These are phyloP conservation scores for Monosporascus sp. DNA, from an alignment of 2,329 filamentous ascomycete species.

Conservation along the genomic window DNA sequence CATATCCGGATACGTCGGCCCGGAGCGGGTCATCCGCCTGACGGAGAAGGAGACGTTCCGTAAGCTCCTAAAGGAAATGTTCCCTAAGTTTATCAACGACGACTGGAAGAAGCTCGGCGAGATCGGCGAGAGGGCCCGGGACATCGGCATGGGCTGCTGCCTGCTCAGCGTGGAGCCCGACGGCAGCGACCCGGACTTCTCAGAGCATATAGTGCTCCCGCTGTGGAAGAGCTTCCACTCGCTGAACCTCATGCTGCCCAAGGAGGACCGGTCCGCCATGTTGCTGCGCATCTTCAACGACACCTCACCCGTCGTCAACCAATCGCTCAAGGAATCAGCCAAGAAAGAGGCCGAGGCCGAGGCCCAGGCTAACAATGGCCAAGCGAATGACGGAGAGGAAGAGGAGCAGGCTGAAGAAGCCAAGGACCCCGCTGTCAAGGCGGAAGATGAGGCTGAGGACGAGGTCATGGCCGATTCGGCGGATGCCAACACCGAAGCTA, in stretches of 20 bases:
- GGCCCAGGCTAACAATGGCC: constrained; percentile 14
- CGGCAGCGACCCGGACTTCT: constrained; percentile 52
- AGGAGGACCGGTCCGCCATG: constrained; percentile 93
- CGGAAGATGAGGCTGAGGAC: background rate
- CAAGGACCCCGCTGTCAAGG: constrained; percentile 1
- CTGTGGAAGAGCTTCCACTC: constrained; percentile 91
- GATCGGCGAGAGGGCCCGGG: constrained; percentile 75
- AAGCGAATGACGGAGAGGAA: constrained; percentile 10
- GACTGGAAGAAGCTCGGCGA: constrained; percentile 75
- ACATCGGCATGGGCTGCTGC: constrained; percentile 86
- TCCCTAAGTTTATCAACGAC: constrained; percentile 76
- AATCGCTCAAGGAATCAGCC: constrained; percentile 47
- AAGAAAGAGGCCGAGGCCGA: constrained; percentile 30
- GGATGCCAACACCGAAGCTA: background rate
- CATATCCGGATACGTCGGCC: constrained; percentile 82
- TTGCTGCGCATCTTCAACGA: constrained; percentile 88
- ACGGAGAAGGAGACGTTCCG: constrained; percentile 74
- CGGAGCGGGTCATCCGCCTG: constrained; percentile 68
- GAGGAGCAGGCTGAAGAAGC: constrained; percentile 4
- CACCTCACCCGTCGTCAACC: constrained; percentile 74
- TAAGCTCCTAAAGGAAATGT: constrained; percentile 89
- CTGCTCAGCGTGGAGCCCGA: constrained; percentile 79
- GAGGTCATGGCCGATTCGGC: background rate
- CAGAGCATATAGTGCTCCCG: constrained; percentile 80
- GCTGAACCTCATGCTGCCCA: constrained; percentile 95